phyloP scores from a whole-genome alignment of 148 eudicot genomes.

The Chenopodium berlandieri region DNA sequence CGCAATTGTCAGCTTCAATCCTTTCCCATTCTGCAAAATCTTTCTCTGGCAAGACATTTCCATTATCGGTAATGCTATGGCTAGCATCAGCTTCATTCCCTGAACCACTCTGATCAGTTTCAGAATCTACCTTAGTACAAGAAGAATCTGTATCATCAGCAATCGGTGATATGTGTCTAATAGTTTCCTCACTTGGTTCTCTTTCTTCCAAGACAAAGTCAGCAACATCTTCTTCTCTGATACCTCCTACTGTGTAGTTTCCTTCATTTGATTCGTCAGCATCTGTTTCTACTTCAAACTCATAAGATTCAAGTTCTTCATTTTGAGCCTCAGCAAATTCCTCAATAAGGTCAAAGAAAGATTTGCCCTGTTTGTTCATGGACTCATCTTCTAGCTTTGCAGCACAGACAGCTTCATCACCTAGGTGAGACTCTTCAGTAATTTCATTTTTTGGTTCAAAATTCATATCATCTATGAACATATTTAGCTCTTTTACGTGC shows the following conservation, averaged over 20 bases:
- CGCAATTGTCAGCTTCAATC: not conserved
- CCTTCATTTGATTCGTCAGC: slow-evolving; percentile 12
- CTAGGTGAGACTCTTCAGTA: not conserved
- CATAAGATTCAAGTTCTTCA: slow-evolving; percentile 16
- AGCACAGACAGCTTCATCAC: not conserved
- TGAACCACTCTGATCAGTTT: not conserved
- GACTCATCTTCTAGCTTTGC: slow-evolving; percentile 2
- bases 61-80: not conserved
- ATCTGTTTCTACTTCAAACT: slow-evolving; percentile 2
- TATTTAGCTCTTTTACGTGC: slow-evolving; percentile 5
- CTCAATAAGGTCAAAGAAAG: slow-evolving; percentile 4
- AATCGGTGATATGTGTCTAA: not conserved
- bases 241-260: not conserved
- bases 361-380: not conserved
- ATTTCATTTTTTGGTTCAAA: slow-evolving; percentile 8
- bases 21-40: not conserved
- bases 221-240: not conserved
- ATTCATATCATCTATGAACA: slow-evolving; percentile 4
- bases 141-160: not conserved
- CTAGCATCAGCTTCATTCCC: not conserved
- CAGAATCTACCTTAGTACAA: not conserved
- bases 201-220: not conserved
- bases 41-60: not conserved
- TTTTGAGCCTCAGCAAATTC: not conserved
- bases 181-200: not conserved